Percentiles rank a stretch among this genome's conserved stretches.
phyloP scores from a whole-genome alignment of 2,329 filamentous ascomycete species.

The Aspergillus latus region DNA sequence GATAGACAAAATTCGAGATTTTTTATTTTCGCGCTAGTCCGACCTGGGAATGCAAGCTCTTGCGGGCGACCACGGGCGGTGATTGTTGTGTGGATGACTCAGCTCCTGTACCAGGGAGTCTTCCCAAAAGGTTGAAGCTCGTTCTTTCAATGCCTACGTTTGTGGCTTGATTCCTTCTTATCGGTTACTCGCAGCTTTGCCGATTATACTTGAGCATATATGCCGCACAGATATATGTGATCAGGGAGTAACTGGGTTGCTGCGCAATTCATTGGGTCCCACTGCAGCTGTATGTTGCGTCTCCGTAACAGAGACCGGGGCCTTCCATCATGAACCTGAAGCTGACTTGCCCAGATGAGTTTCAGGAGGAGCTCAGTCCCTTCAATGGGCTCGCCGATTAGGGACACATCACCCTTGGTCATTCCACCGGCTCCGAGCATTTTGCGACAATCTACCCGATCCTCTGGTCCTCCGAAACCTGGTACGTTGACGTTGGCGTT shows the following conservation, averaged over 20 bases:
- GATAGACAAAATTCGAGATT: constrained; percentile 30
- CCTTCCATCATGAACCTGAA: neutral
- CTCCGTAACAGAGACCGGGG: neutral
- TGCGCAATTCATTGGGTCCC: neutral
- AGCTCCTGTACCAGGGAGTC: constrained; percentile 19
- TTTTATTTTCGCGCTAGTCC: constrained; percentile 40
- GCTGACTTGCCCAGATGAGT: constrained; percentile 33
- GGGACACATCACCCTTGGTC: constrained; percentile 48
- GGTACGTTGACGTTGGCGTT: constrained; percentile 29
- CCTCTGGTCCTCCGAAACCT: constrained; percentile 37
- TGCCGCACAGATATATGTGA: neutral
- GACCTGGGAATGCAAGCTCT: constrained; percentile 22
- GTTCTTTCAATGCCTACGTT: constrained; percentile 11
- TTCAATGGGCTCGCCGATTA: constrained; percentile 61
- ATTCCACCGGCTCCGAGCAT: constrained; percentile 34
- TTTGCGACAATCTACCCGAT: constrained; percentile 39
- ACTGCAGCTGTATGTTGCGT: constrained; percentile 5
- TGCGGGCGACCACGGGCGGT: constrained; percentile 15
- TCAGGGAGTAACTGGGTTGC: neutral
- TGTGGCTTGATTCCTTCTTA: neutral
- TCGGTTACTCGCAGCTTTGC: neutral
- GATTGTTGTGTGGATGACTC: constrained; percentile 22
- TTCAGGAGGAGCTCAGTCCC: constrained; percentile 51
- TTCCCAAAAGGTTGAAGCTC: constrained; percentile 22
- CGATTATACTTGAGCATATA: neutral